Base-by-base conservation (phyloP, 129 eudicot genomes). In the Sambucus nigra region DNA sequence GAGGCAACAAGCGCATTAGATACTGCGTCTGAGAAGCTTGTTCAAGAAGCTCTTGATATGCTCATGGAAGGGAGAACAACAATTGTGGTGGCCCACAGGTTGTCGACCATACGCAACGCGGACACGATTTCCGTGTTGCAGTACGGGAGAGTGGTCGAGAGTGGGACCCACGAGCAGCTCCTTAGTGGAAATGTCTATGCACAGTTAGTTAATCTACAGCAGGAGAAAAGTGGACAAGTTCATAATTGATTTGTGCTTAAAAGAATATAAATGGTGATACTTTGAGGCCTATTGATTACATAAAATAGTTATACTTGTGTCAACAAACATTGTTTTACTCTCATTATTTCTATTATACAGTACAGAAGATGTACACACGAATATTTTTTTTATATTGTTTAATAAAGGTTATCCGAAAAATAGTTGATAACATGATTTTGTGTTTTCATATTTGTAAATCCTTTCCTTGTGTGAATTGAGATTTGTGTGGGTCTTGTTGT, bases 1-100 rank as follows among this genome's bases (percentile, higher is more conserved):
- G 97, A 88, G 66, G 96, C 96, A 9, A 87, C 96, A 24, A 87
- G 94, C 59, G 96, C 96, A 52, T 58, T 83, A 46, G 94, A 88
- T 25, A 51, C 82, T 7, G 81, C 70, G 40, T 74, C 94, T 0
- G 97, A 88, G 46, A 70, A 70, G 51, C 64, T 59, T 35, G 94
- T 80, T 54, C 94, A 84, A 73, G 82, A 78, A 48, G 97, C 94
- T 5, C 72, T 88, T 17, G 76, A 81, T 21, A 78, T 61, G 75
- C 72, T 88, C 8, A 80, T 88, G 92, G 71, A 61, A 26, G 78
- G 87, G 5, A 68, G 97, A 45, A 88, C 97, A 19, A 75, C 84
- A 9, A 42, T 88, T 18, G 16, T 88, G 39, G 79, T 88, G 35
- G 94, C 97, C 1, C 97, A 84, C 49, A 67, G 96, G 51, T 21